Conservation (phyloP, 257 asterid species). For the Marsdenia floribunda region DNA sequence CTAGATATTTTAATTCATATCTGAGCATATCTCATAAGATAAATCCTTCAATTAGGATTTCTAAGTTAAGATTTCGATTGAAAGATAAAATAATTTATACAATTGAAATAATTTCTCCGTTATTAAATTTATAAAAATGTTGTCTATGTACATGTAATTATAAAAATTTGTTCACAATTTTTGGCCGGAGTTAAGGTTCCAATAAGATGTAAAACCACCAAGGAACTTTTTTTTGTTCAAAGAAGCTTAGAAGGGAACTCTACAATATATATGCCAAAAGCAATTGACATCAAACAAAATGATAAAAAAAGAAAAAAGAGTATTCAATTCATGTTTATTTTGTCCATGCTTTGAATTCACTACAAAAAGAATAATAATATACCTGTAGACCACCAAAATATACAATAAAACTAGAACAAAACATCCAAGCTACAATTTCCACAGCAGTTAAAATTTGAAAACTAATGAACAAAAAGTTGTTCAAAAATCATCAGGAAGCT, state of each 20-base stretch:
- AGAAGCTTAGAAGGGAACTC: not conserved
- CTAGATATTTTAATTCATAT: too few species aligned
- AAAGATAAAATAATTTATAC: too few species aligned
- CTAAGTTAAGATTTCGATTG: too few species aligned
- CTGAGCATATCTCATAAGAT: too few species aligned
- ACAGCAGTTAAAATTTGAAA: not conserved
- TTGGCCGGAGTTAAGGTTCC: too few species aligned
- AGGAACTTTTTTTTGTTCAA: too few species aligned
- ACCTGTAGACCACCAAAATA: slow-evolving; percentile 5
- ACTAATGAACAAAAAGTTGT: not conserved
- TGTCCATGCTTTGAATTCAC: slow-evolving; percentile 1
- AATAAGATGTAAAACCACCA: too few species aligned
- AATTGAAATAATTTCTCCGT: too few species aligned
- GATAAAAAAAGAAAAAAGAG: not conserved
- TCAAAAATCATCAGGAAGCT: slow-evolving; percentile 8
- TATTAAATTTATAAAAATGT: too few species aligned
- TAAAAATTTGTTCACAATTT: too few species aligned
- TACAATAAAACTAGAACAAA: slow-evolving; percentile 5
- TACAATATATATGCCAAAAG: not conserved
- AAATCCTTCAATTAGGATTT: too few species aligned
- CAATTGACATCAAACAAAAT: not conserved
- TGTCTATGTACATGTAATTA: too few species aligned
- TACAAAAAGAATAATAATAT: slow-evolving; percentile 4
- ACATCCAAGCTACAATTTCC: slow-evolving; percentile 8
- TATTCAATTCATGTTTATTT: not conserved